phyloP scores from a whole-genome alignment of 2,329 filamentous ascomycete species.

The Exophiala alcalophila region DNA sequence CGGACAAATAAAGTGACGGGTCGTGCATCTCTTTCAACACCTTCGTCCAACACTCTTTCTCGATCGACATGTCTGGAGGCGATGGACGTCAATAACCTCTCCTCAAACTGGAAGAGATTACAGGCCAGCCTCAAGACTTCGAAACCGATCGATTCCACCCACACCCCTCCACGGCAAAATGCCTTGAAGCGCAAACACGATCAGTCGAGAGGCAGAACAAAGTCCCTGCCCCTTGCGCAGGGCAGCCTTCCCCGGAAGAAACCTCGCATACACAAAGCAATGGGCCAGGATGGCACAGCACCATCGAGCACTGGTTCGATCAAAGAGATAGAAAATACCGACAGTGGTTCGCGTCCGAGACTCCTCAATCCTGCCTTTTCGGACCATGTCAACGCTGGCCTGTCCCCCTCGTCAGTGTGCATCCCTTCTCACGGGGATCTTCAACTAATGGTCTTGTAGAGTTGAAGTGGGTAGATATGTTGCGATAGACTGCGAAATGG shows the following conservation, averaged over 20 bases:
- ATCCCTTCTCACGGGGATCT: not conserved
- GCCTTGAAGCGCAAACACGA: constrained; percentile 29
- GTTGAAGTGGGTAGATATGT: constrained; percentile 83
- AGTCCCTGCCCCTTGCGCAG: too few species aligned
- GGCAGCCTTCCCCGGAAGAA: constrained; percentile 12
- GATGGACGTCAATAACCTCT: constrained; percentile 45
- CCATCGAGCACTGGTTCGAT: constrained; percentile 54
- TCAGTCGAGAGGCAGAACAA: too few species aligned
- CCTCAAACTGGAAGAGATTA: constrained; percentile 52
- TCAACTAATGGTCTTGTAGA: constrained; percentile 39
- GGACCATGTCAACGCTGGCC: constrained; percentile 19
- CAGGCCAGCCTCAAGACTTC: constrained; percentile 45
- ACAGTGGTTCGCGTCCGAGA: constrained; percentile 8
- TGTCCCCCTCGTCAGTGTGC: constrained; percentile 17
- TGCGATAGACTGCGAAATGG: constrained; percentile 97
- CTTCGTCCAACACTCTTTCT: too few species aligned
- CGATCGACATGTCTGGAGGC: too few species aligned
- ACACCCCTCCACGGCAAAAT: constrained; percentile 36
- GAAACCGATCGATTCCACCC: constrained; percentile 24
- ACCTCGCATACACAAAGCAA: constrained; percentile 10
- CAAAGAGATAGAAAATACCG: constrained; percentile 11
- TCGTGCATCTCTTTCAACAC: too few species aligned
- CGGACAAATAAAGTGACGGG: too few species aligned
- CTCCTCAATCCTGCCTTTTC: constrained; percentile 2
- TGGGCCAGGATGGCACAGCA: constrained; percentile 20